A percentile compares a stretch with the other conserved stretches of the same genome.
These are phyloP conservation scores for Coffea humblotiana DNA, from an alignment of 305 asterid genomes.

Conservation along the genomic window DNA sequence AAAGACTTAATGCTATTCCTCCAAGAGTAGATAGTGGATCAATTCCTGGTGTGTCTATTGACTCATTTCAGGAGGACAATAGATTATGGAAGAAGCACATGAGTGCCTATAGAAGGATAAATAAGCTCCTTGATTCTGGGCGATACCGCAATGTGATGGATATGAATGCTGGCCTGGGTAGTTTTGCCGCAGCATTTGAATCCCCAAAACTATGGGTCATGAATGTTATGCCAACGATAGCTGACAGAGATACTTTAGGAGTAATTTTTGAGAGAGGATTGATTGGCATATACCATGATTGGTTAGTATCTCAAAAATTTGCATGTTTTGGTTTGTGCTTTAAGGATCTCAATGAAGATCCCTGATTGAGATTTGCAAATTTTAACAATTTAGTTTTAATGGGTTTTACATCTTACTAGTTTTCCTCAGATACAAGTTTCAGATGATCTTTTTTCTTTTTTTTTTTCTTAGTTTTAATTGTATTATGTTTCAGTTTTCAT, in stretches of 20 bases:
- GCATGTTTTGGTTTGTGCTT: not conserved
- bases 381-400: not conserved
- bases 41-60: constrained; percentile 70
- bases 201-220: constrained; percentile 91
- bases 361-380: not conserved
- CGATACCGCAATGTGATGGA: constrained; percentile 96
- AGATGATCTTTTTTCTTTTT: not conserved
- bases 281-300: constrained; percentile 88
- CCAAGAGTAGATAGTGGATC: constrained; percentile 79
- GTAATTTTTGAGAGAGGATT: constrained; percentile 81
- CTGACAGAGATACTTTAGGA: constrained; percentile 75
- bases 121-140: constrained; percentile 79
- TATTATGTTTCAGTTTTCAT: not conserved
- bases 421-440: not conserved
- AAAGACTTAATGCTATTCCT: constrained; percentile 79
- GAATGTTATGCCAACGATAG: constrained; percentile 89
- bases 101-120: constrained; percentile 72
- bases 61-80: constrained; percentile 61
- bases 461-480: not conserved
- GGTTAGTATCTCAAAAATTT: constrained; percentile 34
- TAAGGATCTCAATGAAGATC: not conserved
- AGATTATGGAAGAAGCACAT: constrained; percentile 84
- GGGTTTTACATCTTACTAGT: not conserved
- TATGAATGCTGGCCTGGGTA: constrained; percentile 94
- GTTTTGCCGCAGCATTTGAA: constrained; percentile 83